phyloP scores from a whole-genome alignment of 2,329 filamentous ascomycete genomes.

The Pestalotiopsis sp. region DNA sequence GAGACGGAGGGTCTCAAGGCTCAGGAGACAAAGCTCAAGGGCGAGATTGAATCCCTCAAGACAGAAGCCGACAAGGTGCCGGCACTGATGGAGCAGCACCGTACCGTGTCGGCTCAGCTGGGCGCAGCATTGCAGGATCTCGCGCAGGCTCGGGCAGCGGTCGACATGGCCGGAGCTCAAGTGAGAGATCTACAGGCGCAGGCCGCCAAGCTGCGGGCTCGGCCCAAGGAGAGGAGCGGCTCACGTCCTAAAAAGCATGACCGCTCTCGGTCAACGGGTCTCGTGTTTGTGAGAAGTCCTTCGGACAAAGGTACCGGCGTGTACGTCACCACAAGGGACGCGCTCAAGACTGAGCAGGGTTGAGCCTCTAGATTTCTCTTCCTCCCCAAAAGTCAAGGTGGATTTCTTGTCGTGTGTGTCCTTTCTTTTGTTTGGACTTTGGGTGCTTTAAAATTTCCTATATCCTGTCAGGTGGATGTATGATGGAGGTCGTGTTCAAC shows the following conservation, averaged over 20 bases:
- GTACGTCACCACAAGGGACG: constrained; percentile 30
- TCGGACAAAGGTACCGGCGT: constrained; percentile 24
- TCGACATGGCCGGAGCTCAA: constrained; percentile 15
- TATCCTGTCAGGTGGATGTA: neutral
- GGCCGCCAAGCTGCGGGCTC: constrained; percentile 18
- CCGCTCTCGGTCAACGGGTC: constrained; percentile 25
- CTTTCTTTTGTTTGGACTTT: constrained; percentile 1
- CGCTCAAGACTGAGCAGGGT: constrained; percentile 19
- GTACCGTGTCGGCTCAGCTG: constrained; percentile 20
- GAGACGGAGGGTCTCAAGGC: constrained; percentile 9
- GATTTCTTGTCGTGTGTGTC: neutral
- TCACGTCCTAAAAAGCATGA: constrained; percentile 27
- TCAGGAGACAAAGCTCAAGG: constrained; percentile 20
- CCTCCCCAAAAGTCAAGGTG: neutral
- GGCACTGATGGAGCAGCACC: constrained; percentile 24
- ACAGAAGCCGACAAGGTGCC: constrained; percentile 25
- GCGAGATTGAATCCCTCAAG: constrained; percentile 11
- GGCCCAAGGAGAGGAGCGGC: constrained; percentile 26
- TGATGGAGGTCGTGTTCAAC: neutral
- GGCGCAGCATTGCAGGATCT: constrained; percentile 18
- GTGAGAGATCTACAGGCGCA: constrained; percentile 21
- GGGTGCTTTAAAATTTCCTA: neutral
- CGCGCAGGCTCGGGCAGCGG: constrained; percentile 13
- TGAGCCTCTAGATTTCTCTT: constrained; percentile 7
- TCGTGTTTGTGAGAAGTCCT: constrained; percentile 29